Conservation (phyloP, 2,329 filamentous ascomycete genomes). For the Elsinoe batatas region DNA sequence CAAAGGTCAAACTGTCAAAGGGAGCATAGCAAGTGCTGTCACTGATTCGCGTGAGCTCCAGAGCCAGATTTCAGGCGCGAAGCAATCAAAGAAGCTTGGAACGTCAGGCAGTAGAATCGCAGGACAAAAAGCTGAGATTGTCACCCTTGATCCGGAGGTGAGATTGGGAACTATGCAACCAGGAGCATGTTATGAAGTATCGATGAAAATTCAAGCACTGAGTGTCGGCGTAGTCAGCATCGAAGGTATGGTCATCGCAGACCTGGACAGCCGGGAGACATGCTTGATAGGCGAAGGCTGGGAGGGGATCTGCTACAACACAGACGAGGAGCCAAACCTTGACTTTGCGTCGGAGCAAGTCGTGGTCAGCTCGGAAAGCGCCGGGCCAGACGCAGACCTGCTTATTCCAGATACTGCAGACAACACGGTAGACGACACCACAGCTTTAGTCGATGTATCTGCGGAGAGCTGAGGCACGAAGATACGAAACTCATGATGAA, state of each 20-base stretch:
- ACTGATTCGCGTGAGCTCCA: neutral
- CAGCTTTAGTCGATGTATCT: neutral
- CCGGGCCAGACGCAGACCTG: neutral
- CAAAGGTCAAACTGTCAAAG: neutral
- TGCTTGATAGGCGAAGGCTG: conserved; percentile 11
- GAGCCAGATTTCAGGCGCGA: neutral
- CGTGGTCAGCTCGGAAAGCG: neutral
- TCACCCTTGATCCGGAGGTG: conserved; percentile 1
- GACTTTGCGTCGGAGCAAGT: neutral
- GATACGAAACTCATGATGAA: neutral
- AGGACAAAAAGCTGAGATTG: neutral
- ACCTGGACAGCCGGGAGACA: conserved; percentile 9
- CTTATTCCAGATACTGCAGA: neutral
- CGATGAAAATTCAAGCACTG: neutral
- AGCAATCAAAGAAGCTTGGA: neutral
- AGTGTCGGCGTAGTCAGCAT: conserved; percentile 7
- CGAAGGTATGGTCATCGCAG: conserved; percentile 7
- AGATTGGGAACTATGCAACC: neutral
- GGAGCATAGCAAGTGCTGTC: conserved; percentile 2
- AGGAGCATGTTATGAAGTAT: conserved; percentile 2
- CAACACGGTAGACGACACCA: neutral
- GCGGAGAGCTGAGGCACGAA: neutral
- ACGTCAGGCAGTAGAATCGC: neutral
- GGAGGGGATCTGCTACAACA: conserved; percentile 9
- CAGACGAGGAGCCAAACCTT: neutral